Conservation (phyloP, 192 early-diverging fungal species). For the Tieghemiomyces parasiticus region DNA sequence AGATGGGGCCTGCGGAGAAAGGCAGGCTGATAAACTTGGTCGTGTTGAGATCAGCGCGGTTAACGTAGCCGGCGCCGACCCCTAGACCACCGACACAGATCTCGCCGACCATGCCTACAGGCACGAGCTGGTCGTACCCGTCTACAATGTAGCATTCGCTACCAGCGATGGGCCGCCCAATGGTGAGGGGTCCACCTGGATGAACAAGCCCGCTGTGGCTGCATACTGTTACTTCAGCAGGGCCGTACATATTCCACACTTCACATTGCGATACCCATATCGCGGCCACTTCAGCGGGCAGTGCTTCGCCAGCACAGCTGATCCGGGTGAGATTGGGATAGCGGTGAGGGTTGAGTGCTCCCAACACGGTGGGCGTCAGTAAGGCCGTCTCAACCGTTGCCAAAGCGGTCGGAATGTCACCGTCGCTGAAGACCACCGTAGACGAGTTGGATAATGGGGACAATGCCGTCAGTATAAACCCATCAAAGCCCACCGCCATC, state of each 20-base stretch:
- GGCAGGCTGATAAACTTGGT: constrained; percentile 19
- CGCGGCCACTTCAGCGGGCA: neutral
- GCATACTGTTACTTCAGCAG: neutral
- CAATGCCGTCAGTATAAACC: neutral
- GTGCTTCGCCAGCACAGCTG: neutral
- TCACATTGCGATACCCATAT: neutral
- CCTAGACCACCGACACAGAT: constrained; percentile 24
- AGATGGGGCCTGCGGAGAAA: neutral
- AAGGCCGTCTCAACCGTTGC: neutral
- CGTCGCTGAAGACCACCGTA: neutral
- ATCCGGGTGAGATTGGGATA: neutral
- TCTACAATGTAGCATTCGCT: constrained; percentile 15
- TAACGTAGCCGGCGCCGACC: constrained; percentile 26
- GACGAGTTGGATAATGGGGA: neutral
- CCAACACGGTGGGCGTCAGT: neutral
- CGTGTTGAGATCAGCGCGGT: constrained; percentile 22
- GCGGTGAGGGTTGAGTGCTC: neutral
- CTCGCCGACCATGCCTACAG: constrained; percentile 25
- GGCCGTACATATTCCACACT: neutral
- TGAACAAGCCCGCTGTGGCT: neutral
- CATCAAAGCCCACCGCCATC: neutral
- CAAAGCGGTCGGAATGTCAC: neutral
- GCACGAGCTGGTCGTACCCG: constrained; percentile 14
- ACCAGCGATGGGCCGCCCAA: constrained; percentile 12
- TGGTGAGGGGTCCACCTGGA: neutral